Conservation (phyloP, 106 monocot genomes). For the Dendrobium catenatum region DNA sequence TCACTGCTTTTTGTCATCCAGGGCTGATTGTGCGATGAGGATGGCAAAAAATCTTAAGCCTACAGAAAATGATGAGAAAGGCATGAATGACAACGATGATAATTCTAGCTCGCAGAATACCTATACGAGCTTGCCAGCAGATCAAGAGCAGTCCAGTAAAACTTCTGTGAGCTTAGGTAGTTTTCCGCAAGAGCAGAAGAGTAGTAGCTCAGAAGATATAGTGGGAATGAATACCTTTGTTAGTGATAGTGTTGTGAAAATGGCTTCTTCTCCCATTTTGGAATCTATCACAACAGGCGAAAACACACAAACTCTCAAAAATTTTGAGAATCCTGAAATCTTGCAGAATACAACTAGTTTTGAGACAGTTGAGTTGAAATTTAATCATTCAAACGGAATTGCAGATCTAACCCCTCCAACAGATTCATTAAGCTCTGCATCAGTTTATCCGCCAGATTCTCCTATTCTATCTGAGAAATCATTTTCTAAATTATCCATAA, state of each 20-base stretch:
- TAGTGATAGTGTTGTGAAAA: constrained; percentile 23
- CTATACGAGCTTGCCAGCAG: constrained; percentile 48
- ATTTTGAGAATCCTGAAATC: constrained; percentile 22
- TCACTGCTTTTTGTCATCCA: constrained; percentile 20
- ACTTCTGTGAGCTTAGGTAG: constrained; percentile 60
- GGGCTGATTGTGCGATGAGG: constrained; percentile 76
- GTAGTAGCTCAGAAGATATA: constrained; percentile 58
- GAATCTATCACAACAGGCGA: constrained; percentile 17
- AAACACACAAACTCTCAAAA: constrained; percentile 19
- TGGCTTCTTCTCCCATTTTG: constrained; percentile 10
- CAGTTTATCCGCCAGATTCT: constrained; percentile 44
- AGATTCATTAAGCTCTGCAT: constrained; percentile 40
- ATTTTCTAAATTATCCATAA: constrained; percentile 28
- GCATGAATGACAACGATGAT: constrained; percentile 51
- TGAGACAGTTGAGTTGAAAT: constrained; percentile 20
- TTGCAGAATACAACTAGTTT: constrained; percentile 16
- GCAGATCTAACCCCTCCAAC: constrained; percentile 19
- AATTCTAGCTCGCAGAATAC: constrained; percentile 50
- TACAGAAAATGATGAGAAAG: constrained; percentile 41
- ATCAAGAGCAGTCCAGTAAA: constrained; percentile 58
- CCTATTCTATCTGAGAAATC: constrained; percentile 78
- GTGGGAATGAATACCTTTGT: constrained; percentile 16
- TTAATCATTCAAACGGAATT: constrained; percentile 32
- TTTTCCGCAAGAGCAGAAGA: constrained; percentile 69
- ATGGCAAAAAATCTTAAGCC: constrained; percentile 70